phyloP scores from a whole-genome alignment of 169 alveolate species.

The Hammondia hammondi region DNA sequence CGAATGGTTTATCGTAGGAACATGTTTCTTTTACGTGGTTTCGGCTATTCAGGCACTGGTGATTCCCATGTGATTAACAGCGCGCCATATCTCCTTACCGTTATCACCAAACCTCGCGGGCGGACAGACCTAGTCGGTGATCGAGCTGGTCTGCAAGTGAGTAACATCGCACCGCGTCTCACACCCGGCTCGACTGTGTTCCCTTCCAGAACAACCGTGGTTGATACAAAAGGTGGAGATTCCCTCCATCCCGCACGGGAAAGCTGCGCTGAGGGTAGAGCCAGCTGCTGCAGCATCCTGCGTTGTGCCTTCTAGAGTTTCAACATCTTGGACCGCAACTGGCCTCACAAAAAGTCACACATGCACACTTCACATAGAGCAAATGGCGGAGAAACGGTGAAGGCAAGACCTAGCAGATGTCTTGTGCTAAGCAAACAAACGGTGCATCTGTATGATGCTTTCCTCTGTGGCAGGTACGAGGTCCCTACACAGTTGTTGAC shows the following conservation, averaged over 20 bases:
- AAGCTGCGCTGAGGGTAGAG: too few relatives aligned
- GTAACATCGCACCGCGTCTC: not conserved
- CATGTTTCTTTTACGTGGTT: not conserved
- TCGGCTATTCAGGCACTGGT: slow-evolving; percentile 5
- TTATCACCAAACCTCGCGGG: slow-evolving; percentile 39
- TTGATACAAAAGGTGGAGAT: too few relatives aligned
- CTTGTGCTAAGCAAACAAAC: not conserved
- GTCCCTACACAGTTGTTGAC: slow-evolving; percentile 26
- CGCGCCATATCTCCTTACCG: slow-evolving; percentile 42
- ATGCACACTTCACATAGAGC: not conserved
- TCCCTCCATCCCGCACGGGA: too few relatives aligned
- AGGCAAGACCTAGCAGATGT: not conserved
- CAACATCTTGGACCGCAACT: too few relatives aligned
- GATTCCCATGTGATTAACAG: slow-evolving; percentile 29
- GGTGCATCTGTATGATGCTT: not conserved
- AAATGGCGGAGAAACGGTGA: not conserved
- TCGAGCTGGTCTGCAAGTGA: slow-evolving; percentile 35
- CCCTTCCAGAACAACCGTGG: not conserved
- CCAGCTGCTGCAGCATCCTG: too few relatives aligned
- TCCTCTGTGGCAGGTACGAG: slow-evolving; percentile 6
- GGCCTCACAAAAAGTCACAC: too few relatives aligned
- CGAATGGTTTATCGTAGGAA: not conserved
- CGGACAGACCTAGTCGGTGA: slow-evolving; percentile 53
- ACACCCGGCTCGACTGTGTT: not conserved
- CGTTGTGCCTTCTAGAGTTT: too few relatives aligned